A percentile compares a stretch with the other conserved stretches of the same genome.
Conservation (phyloP, 805 yeast species). For the Brettanomyces sp. region DNA sequence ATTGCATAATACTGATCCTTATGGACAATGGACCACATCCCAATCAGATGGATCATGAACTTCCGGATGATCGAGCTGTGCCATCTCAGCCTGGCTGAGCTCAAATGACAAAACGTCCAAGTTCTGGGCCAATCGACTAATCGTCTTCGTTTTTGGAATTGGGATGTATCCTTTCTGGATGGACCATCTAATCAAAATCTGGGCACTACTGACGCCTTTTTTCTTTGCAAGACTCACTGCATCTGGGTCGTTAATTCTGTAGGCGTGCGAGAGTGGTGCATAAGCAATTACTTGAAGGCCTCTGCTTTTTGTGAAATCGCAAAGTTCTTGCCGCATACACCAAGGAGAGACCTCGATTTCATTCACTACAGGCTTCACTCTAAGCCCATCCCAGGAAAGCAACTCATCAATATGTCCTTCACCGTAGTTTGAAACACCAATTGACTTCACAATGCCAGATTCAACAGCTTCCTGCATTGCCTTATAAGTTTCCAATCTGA, state of each 20-base stretch:
- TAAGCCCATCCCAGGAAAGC: slow-evolving; percentile 44
- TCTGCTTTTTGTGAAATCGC: slow-evolving; percentile 46
- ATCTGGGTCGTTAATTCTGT: slow-evolving; percentile 44
- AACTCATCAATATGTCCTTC: slow-evolving; percentile 49
- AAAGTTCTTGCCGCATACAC: slow-evolving; percentile 59
- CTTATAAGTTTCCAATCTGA: slow-evolving; percentile 54
- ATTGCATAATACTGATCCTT: background rate
- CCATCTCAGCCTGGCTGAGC: slow-evolving; percentile 32
- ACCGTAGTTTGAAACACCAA: slow-evolving; percentile 78
- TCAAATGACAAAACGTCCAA: slow-evolving; percentile 44
- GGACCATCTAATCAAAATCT: slow-evolving; percentile 66
- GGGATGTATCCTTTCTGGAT: slow-evolving; percentile 63
- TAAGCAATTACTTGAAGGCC: slow-evolving; percentile 63
- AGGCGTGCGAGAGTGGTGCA: slow-evolving; percentile 65
- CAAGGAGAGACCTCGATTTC: slow-evolving; percentile 83
- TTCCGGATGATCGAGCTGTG: slow-evolving; percentile 36
- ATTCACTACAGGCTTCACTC: slow-evolving; percentile 59
- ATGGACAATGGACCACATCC: slow-evolving; percentile 61
- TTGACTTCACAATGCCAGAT: slow-evolving; percentile 47
- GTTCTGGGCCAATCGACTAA: slow-evolving; percentile 44
- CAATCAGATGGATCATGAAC: slow-evolving; percentile 69
- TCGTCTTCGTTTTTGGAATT: slow-evolving; percentile 54
- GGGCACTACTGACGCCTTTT: slow-evolving; percentile 44
- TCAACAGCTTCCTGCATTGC: slow-evolving; percentile 70
- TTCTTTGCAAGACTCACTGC: slow-evolving; percentile 40